These are phyloP conservation scores for Coffea humblotiana DNA, from an alignment of 305 asterid species.

Conservation along the genomic window DNA sequence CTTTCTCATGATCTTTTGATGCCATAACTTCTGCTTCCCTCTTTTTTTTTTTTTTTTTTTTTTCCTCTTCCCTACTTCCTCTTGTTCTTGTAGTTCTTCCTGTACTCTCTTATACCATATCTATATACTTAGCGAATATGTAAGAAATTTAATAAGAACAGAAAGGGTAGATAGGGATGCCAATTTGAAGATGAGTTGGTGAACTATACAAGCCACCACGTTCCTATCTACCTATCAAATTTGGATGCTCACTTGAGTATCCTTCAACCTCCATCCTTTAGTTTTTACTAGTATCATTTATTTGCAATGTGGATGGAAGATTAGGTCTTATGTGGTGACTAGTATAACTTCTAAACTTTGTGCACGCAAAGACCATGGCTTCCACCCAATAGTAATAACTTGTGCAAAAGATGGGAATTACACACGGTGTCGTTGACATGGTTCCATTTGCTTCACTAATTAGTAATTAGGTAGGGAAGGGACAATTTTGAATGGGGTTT, in stretches of 20 bases:
- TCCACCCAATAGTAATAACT: not conserved
- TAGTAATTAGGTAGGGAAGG: not conserved
- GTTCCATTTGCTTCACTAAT: not conserved
- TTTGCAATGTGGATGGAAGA: not conserved
- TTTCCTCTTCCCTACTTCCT: not conserved
- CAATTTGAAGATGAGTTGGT: conserved; percentile 32
- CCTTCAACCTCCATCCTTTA: not conserved
- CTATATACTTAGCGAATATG: not conserved
- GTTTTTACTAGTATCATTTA: not conserved
- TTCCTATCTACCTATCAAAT: conserved; percentile 26
- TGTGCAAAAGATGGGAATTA: not conserved
- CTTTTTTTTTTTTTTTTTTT: conserved; percentile 7
- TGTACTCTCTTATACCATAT: not conserved
- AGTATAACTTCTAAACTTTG: not conserved
- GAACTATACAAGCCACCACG: conserved; percentile 29
- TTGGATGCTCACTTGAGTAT: not conserved
- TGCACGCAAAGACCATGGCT: conserved; percentile 17
- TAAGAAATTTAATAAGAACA: not conserved
- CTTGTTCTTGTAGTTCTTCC: not conserved
- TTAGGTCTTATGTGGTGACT: not conserved
- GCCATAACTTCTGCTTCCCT: conserved; percentile 9
- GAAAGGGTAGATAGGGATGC: conserved; percentile 14
- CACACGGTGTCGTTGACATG: not conserved
- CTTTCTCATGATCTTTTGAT: conserved; percentile 6
- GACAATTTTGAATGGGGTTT: not conserved